A percentile compares a stretch with the other conserved stretches of the same genome.
Evolutionary conservation across 805 yeast genomes (phyloP).

Genomic region (Yarrowia bubula): DNA sequence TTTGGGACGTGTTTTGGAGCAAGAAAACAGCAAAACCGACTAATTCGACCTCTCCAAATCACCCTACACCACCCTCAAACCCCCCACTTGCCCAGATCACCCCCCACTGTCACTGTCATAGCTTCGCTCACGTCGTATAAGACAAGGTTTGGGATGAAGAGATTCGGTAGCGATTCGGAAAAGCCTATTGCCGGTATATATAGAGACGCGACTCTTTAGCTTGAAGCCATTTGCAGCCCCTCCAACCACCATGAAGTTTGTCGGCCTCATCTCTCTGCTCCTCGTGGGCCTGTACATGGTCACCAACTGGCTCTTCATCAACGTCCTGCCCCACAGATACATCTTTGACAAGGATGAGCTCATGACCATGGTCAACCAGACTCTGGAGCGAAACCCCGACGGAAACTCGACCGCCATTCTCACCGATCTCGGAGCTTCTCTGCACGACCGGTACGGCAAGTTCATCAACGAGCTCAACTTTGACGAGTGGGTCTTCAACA

Average conservation of each 20-base stretch:
- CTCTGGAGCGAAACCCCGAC: slow-evolving; percentile 37
- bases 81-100: too few species aligned
- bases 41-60: too few species aligned
- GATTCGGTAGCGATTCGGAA: neutral
- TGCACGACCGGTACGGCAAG: slow-evolving; percentile 68
- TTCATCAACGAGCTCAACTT: slow-evolving; percentile 66
- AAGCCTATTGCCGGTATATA: neutral
- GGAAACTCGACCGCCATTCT: slow-evolving; percentile 59
- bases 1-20: too few species aligned
- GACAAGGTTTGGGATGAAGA: neutral
- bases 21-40: too few species aligned
- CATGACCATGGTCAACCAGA: slow-evolving; percentile 58
- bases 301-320: slow-evolving; percentile 33
- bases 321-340: slow-evolving; percentile 61
- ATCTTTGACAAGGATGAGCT: slow-evolving; percentile 67
- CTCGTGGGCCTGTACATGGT: slow-evolving; percentile 31
- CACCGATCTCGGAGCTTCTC: slow-evolving; percentile 55
- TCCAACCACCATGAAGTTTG: slow-evolving; percentile 29
- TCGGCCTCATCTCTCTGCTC: slow-evolving; percentile 30
- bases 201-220: neutral
- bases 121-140: slow-evolving; percentile 6
- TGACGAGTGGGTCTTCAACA: slow-evolving; percentile 93
- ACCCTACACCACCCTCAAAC: too few species aligned
- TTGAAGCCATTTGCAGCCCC: neutral
- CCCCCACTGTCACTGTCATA: too few species aligned